These are phyloP conservation scores for Prunus yedoensis DNA, from an alignment of 331 rosid species.

Conservation along the genomic window DNA sequence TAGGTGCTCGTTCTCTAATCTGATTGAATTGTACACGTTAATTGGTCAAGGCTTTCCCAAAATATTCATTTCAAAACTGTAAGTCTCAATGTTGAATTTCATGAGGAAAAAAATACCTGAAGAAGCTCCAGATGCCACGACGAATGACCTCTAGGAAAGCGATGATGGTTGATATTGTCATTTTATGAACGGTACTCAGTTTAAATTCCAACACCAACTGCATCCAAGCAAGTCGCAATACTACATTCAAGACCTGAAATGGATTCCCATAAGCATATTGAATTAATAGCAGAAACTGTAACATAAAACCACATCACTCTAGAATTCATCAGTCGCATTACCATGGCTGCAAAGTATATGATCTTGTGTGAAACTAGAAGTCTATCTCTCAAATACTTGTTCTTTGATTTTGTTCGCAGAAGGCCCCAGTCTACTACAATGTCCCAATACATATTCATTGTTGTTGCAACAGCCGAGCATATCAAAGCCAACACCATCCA, in stretches of 20 bases:
- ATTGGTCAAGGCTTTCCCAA: neutral
- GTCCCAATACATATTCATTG: conserved; percentile 54
- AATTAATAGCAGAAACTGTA: conserved; percentile 8
- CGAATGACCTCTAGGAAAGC: conserved; percentile 62
- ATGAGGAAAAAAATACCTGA: conserved; percentile 42
- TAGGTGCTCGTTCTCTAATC: conserved; percentile 74
- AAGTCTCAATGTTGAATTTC: neutral
- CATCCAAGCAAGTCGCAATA: conserved; percentile 60
- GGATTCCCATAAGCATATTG: conserved; percentile 14
- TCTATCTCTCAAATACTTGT: conserved; percentile 53
- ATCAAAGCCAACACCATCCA: conserved; percentile 56
- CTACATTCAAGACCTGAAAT: conserved; percentile 43
- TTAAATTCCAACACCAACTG: conserved; percentile 52
- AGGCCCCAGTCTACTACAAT: conserved; percentile 63
- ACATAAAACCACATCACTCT: neutral
- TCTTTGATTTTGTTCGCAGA: conserved; percentile 51
- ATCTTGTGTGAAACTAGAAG: conserved; percentile 51
- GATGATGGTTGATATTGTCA: conserved; percentile 40
- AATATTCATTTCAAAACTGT: too few species aligned
- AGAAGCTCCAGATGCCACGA: conserved; percentile 78
- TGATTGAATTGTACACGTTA: conserved; percentile 16
- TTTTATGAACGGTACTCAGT: conserved; percentile 40
- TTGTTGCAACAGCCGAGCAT: conserved; percentile 50
- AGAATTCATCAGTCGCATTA: conserved; percentile 16
- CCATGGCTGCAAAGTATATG: conserved; percentile 58